Percentiles rank a stretch among this genome's conserved stretches.
phyloP scores from a whole-genome alignment of 495 filamentous ascomycete genomes.

The Cudoniella acicularis region DNA sequence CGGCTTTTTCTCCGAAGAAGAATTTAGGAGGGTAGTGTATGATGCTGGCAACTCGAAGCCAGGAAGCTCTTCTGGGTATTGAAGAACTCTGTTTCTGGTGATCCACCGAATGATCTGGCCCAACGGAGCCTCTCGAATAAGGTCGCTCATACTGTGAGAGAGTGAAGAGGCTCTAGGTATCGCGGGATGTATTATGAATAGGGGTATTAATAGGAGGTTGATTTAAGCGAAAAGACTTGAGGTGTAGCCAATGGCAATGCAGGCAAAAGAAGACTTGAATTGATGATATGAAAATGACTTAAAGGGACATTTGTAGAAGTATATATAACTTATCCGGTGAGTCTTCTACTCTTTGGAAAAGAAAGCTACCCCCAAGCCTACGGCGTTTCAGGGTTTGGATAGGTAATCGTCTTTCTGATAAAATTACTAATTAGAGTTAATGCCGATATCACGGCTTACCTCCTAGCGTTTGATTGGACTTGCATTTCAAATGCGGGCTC shows the following conservation, averaged over 20 bases:
- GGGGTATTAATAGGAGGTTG: neutral
- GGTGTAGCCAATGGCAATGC: no score
- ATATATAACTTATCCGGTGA: neutral
- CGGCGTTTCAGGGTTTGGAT: neutral
- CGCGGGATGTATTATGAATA: neutral
- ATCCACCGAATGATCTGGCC: constrained; percentile 51
- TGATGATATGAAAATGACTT: no score
- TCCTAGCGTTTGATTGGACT: neutral
- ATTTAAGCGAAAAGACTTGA: no score
- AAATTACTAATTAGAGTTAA: neutral
- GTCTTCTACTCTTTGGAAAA: neutral
- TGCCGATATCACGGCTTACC: neutral
- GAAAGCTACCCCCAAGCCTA: neutral
- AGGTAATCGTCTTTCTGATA: neutral
- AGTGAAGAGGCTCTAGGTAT: neutral
- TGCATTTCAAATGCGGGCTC: no score
- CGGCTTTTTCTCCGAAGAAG: constrained; percentile 12
- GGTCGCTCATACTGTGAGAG: constrained; percentile 28
- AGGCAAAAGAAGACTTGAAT: no score
- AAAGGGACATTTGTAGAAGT: neutral
- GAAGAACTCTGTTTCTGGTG: constrained; percentile 43
- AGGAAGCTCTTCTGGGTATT: constrained; percentile 52
- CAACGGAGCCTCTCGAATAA: constrained; percentile 49
- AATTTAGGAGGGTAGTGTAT: constrained; percentile 38
- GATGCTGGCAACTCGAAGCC: constrained; percentile 46